Evolutionary conservation across 2,329 filamentous ascomycete species (phyloP).

Genomic region (Penicillium sp.): DNA sequence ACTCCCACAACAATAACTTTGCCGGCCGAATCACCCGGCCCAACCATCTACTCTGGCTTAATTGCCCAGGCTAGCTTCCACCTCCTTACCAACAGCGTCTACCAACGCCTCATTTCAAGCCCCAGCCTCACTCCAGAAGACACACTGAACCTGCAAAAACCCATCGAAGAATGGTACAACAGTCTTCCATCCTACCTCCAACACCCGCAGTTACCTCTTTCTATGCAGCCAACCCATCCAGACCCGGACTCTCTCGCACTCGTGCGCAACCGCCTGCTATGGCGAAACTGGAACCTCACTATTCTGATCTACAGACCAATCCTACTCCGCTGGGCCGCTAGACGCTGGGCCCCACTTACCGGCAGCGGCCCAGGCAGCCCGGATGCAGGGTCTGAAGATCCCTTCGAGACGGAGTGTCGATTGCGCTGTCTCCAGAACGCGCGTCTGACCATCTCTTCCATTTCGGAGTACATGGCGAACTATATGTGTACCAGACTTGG

Average conservation of each 20-base stretch:
- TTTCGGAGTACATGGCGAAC: conserved; percentile 44
- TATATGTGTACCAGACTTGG: conserved; percentile 43
- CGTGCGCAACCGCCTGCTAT: conserved; percentile 42
- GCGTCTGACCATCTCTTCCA: conserved; percentile 43
- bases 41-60: conserved; percentile 47
- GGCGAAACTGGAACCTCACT: conserved; percentile 47
- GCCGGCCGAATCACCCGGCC: conserved; percentile 39
- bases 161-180: conserved; percentile 46
- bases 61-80: conserved; percentile 47
- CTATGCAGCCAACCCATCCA: conserved; percentile 26
- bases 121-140: conserved; percentile 45
- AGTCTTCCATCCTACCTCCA: conserved; percentile 44
- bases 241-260: conserved; percentile 41
- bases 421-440: conserved; percentile 44
- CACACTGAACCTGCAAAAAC: conserved; percentile 41
- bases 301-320: conserved; percentile 48
- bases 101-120: conserved; percentile 47
- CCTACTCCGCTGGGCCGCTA: conserved; percentile 43
- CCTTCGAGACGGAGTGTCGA: conserved; percentile 41
- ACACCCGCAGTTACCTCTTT: conserved; percentile 28
- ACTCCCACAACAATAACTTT: conserved; percentile 38
- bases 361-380: conserved; percentile 24
- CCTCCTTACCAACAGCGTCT: conserved; percentile 46
- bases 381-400: conserved; percentile 32
- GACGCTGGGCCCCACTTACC: conserved; percentile 33